These are phyloP conservation scores for Naganishia liquefaciens DNA, from an alignment of 1,284 basidiomycete genomes.

Conservation along the genomic window DNA sequence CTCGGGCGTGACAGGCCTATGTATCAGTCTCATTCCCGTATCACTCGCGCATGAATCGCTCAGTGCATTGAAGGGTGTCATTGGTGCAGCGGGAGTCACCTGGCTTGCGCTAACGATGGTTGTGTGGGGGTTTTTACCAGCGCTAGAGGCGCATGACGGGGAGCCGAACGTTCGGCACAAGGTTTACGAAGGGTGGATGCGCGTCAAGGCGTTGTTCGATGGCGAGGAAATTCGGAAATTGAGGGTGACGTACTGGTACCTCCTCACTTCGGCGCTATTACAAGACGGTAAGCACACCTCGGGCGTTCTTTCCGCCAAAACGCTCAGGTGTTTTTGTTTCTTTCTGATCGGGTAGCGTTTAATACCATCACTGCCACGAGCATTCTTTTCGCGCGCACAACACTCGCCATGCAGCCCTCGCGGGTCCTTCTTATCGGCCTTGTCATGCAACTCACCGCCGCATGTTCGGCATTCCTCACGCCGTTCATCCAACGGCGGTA, in stretches of 20 bases:
- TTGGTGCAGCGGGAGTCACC: conserved; percentile 77
- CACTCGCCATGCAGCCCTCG: conserved; percentile 54
- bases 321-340: conserved; percentile 13
- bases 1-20: conserved; percentile 65
- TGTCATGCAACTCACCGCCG: conserved; percentile 50
- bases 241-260: conserved; percentile 80
- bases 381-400: conserved; percentile 51
- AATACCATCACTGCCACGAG: conserved; percentile 51
- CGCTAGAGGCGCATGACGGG: conserved; percentile 26
- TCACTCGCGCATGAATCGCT: conserved; percentile 67
- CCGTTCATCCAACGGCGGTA: conserved; percentile 53
- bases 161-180: conserved; percentile 48
- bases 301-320: background rate
- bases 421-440: conserved; percentile 54
- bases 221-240: conserved; percentile 69
- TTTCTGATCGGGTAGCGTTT: conserved; percentile 40
- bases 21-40: conserved; percentile 75
- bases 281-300: conserved; percentile 67
- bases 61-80: conserved; percentile 70
- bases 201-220: conserved; percentile 62
- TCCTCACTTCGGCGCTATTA: conserved; percentile 86
- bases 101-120: conserved; percentile 78
- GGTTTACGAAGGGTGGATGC: conserved; percentile 43
- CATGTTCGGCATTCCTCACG: conserved; percentile 49
- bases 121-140: conserved; percentile 63